Percentiles rank a stretch among this genome's conserved stretches.
Conservation (phyloP, 2,329 filamentous ascomycete genomes). For the Colletotrichum australisinense region DNA sequence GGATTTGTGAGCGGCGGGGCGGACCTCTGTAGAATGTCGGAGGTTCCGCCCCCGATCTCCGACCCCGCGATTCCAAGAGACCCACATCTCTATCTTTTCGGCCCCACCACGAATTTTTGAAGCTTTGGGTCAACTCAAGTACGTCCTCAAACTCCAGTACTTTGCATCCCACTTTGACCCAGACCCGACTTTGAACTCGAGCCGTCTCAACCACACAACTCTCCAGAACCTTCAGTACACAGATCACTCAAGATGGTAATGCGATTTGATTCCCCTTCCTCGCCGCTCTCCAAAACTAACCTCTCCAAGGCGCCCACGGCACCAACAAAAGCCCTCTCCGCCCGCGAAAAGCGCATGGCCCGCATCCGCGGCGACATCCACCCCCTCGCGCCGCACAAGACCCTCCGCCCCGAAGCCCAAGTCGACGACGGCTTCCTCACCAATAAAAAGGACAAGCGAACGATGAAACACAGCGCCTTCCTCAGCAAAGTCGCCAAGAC, state of each 20-base stretch:
- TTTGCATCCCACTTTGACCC: background rate
- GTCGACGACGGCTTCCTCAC: slow-evolving; percentile 71
- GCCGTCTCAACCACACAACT: background rate
- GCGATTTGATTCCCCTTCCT: fast-evolving
- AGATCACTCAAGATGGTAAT: slow-evolving; percentile 10
- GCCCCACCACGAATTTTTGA: slow-evolving; percentile 33
- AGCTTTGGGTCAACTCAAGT: background rate
- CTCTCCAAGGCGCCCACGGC: slow-evolving; percentile 41
- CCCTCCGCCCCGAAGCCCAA: slow-evolving; percentile 62
- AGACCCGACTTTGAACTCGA: background rate
- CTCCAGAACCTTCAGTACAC: background rate
- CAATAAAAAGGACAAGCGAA: slow-evolving; percentile 85
- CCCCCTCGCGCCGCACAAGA: slow-evolving; percentile 62
- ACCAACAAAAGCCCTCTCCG: slow-evolving; percentile 65
- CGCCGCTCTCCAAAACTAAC: background rate
- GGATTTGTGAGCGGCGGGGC: background rate
- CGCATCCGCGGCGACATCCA: slow-evolving; percentile 61
- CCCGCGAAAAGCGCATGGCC: slow-evolving; percentile 66
- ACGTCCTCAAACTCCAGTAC: background rate
- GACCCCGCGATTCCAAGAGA: background rate
- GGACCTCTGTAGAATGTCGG: slow-evolving; percentile 3
- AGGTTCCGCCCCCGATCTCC: slow-evolving; percentile 21
- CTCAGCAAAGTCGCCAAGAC: slow-evolving; percentile 73
- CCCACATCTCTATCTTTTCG: background rate
- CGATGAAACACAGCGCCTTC: slow-evolving; percentile 84